A percentile compares a stretch with the other conserved stretches of the same genome.
Evolutionary conservation across 1,284 basidiomycete genomes (phyloP).

Genomic region (Golubevia pallescens): DNA sequence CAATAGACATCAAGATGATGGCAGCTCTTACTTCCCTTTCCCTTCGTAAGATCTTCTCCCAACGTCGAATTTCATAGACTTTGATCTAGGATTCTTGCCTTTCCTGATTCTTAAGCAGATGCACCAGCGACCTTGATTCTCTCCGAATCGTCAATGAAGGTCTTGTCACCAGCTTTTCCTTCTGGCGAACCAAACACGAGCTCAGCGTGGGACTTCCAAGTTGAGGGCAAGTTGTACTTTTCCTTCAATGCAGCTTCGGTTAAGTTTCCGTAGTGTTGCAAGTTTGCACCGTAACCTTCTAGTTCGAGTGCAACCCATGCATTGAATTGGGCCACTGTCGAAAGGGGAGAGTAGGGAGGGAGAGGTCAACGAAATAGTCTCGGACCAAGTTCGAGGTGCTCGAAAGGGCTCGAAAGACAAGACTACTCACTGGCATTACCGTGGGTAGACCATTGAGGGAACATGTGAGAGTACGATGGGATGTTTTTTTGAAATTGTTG

Average conservation of each 20-base stretch:
- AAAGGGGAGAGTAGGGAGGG: slow-evolving; percentile 33
- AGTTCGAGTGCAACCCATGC: slow-evolving; percentile 45
- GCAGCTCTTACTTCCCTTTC: too few relatives aligned
- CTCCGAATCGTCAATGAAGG: slow-evolving; percentile 24
- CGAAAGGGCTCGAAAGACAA: neutral
- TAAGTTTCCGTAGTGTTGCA: slow-evolving; percentile 46
- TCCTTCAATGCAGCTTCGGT: slow-evolving; percentile 17
- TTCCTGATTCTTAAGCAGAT: neutral
- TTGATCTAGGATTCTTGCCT: too few relatives aligned
- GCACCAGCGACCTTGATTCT: slow-evolving; percentile 17
- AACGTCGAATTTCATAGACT: too few relatives aligned
- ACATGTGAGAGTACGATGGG: slow-evolving; percentile 31
- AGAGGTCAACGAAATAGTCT: slow-evolving; percentile 12
- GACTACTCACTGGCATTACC: neutral
- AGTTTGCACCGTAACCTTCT: slow-evolving; percentile 49
- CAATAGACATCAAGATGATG: too few relatives aligned
- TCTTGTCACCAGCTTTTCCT: slow-evolving; percentile 20
- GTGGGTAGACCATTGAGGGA: slow-evolving; percentile 16
- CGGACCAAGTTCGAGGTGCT: neutral
- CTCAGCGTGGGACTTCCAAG: slow-evolving; percentile 38
- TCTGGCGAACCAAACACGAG: slow-evolving; percentile 44
- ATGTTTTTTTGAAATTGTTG: slow-evolving; percentile 30
- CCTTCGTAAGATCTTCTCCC: too few relatives aligned
- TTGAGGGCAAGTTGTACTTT: slow-evolving; percentile 30
- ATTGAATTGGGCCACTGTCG: slow-evolving; percentile 50